Percentiles rank a stretch among this genome's conserved stretches.
These are phyloP conservation scores for Leccinum rimulosum DNA, from an alignment of 768 basidiomycete genomes.

Conservation along the genomic window DNA sequence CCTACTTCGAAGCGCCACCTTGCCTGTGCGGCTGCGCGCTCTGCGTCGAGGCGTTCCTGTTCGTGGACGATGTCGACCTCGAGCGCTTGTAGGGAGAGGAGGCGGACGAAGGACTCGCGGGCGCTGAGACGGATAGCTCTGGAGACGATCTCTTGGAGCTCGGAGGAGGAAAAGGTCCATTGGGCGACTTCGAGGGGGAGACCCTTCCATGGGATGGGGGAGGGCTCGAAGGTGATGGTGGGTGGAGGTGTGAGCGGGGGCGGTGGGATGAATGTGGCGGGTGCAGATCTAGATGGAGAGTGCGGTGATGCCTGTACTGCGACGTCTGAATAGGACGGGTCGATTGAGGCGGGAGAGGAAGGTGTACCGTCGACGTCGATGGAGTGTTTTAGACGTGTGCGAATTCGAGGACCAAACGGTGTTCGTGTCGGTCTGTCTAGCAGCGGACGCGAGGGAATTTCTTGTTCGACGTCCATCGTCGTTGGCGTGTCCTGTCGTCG, in stretches of 20 bases:
- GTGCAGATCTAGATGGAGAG: background rate
- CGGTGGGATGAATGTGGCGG: conserved; percentile 27
- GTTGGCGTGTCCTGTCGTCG: too few relatives aligned
- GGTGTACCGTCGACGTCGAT: background rate
- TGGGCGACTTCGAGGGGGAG: conserved; percentile 69
- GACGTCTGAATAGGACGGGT: background rate
- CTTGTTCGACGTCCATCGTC: background rate
- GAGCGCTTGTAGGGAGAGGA: conserved; percentile 60
- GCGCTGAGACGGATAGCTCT: conserved; percentile 68
- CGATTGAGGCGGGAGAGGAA: background rate
- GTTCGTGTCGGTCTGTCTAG: conserved; percentile 25
- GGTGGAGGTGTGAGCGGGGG: conserved; percentile 46
- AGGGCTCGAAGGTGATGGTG: conserved; percentile 53
- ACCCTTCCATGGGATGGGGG: conserved; percentile 62
- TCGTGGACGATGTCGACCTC: conserved; percentile 60
- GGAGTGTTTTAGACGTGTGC: conserved; percentile 13
- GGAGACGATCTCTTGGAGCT: conserved; percentile 70
- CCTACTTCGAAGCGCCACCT: conserved; percentile 68
- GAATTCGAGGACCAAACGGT: conserved; percentile 23
- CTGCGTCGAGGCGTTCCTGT: conserved; percentile 50
- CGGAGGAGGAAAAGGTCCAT: conserved; percentile 51
- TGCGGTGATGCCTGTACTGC: background rate
- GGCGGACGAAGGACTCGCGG: conserved; percentile 65
- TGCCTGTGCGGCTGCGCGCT: conserved; percentile 55
- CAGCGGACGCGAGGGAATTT: conserved; percentile 1